Evolutionary conservation across 2,329 filamentous ascomycete genomes (phyloP).

Genomic region (Microdochium paspali): DNA sequence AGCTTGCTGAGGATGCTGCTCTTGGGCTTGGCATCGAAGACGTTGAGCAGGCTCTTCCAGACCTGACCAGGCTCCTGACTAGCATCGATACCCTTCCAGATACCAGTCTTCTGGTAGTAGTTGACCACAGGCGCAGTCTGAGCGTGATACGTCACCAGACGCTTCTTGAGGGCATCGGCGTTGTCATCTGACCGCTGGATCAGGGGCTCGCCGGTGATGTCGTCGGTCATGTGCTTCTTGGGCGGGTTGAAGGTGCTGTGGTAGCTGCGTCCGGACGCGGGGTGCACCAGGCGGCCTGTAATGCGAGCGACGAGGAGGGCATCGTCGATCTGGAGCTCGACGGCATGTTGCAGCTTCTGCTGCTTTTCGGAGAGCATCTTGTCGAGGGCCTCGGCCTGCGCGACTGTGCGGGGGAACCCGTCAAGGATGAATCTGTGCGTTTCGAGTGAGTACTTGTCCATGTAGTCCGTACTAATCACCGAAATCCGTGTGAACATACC

Average conservation of each 20-base stretch:
- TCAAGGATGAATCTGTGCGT: constrained; percentile 88
- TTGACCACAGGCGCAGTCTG: constrained; percentile 88
- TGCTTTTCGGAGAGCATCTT: constrained; percentile 72
- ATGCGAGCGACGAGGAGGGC: constrained; percentile 88
- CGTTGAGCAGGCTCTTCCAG: constrained; percentile 83
- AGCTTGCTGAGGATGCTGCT: constrained; percentile 33
- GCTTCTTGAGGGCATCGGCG: constrained; percentile 90
- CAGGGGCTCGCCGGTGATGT: constrained; percentile 91
- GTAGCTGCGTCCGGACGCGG: constrained; percentile 91
- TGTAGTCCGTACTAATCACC: no score
- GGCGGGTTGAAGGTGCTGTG: constrained; percentile 99
- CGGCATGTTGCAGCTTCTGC: constrained; percentile 84
- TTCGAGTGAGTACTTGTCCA: no score
- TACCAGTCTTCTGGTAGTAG: constrained; percentile 96
- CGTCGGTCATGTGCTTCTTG: constrained; percentile 88
- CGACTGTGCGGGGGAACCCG: constrained; percentile 93
- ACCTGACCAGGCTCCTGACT: constrained; percentile 93
- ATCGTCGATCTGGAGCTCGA: constrained; percentile 97
- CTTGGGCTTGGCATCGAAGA: constrained; percentile 57
- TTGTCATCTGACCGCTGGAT: constrained; percentile 97
- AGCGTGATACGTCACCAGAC: constrained; percentile 82
- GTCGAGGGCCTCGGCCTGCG: constrained; percentile 91
- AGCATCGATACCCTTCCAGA: constrained; percentile 93
- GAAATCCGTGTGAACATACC: constrained; percentile 51
- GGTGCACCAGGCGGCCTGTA: constrained; percentile 91